phyloP scores from a whole-genome alignment of 2,329 filamentous ascomycete species.

The Cladobotryum protrusum region DNA sequence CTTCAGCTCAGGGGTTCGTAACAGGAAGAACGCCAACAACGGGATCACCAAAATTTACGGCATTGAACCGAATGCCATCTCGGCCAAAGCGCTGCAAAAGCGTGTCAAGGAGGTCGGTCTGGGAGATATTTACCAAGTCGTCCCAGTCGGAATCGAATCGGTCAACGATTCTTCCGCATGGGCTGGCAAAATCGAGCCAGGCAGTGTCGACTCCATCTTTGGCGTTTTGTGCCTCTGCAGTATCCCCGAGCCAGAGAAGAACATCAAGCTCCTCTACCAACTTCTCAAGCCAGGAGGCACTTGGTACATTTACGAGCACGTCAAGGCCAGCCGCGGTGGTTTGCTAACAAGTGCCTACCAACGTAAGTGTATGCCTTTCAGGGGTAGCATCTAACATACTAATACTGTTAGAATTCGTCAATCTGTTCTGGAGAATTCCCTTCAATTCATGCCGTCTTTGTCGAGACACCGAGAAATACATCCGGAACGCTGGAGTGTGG shows the following conservation, averaged over 20 bases:
- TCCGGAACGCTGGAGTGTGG: conserved; percentile 48
- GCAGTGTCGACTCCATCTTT: conserved; percentile 53
- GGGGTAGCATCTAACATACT: neutral
- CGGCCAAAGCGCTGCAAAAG: conserved; percentile 41
- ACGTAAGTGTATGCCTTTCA: conserved; percentile 33
- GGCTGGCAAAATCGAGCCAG: conserved; percentile 42
- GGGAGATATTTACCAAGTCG: conserved; percentile 52
- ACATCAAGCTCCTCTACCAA: conserved; percentile 49
- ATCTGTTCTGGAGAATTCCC: conserved; percentile 46
- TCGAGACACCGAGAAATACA: conserved; percentile 39
- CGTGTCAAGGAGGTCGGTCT: conserved; percentile 48
- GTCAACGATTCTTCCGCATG: conserved; percentile 37
- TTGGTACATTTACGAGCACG: conserved; percentile 60
- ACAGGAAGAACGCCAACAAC: conserved; percentile 16
- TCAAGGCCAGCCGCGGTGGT: conserved; percentile 35
- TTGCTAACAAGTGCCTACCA: conserved; percentile 43
- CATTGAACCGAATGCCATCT: conserved; percentile 55
- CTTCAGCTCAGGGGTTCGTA: conserved; percentile 10
- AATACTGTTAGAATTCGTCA: conserved; percentile 36
- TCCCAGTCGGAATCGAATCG: conserved; percentile 57
- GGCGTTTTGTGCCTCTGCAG: conserved; percentile 57
- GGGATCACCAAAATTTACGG: conserved; percentile 50
- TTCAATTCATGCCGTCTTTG: conserved; percentile 48
- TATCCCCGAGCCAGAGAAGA: conserved; percentile 53
- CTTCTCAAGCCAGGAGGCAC: conserved; percentile 55